These are phyloP conservation scores for Macroventuria anomochaeta DNA, from an alignment of 2,329 filamentous ascomycete genomes.

Conservation along the genomic window DNA sequence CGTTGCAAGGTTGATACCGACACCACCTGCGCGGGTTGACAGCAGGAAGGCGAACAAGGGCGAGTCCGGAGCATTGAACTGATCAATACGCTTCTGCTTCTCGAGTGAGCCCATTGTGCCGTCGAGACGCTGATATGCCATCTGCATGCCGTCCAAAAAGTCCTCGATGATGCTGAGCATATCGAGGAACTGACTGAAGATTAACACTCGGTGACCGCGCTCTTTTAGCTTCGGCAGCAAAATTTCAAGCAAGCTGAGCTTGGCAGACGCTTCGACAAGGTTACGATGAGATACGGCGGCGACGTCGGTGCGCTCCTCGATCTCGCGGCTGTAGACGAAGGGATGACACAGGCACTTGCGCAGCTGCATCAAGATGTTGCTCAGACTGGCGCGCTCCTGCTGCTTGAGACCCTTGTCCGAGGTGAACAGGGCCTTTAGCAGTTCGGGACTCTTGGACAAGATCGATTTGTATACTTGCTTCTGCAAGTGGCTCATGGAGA, in stretches of 20 bases:
- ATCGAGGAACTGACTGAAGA: slow-evolving; percentile 94
- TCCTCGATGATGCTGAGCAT: slow-evolving; percentile 91
- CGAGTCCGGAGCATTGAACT: slow-evolving; percentile 86
- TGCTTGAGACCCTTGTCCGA: slow-evolving; percentile 65
- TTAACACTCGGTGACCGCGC: slow-evolving; percentile 85
- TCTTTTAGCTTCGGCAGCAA: slow-evolving; percentile 88
- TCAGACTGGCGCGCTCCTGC: slow-evolving; percentile 78
- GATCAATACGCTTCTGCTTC: slow-evolving; percentile 93
- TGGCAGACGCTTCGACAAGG: slow-evolving; percentile 88
- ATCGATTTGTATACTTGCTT: slow-evolving; percentile 96
- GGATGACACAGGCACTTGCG: slow-evolving; percentile 95
- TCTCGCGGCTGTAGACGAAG: slow-evolving; percentile 88
- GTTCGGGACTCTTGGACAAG: slow-evolving; percentile 83
- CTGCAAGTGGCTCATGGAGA: slow-evolving; percentile 94
- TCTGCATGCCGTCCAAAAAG: slow-evolving; percentile 77
- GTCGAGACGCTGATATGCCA: slow-evolving; percentile 81
- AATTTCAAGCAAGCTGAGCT: slow-evolving; percentile 81
- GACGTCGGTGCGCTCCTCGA: slow-evolving; percentile 79
- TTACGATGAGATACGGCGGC: slow-evolving; percentile 73
- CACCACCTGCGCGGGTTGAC: slow-evolving; percentile 92
- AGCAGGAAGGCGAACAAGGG: slow-evolving; percentile 87
- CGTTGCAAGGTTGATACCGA: slow-evolving; percentile 96
- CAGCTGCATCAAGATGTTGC: slow-evolving; percentile 94
- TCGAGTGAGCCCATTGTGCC: slow-evolving; percentile 80
- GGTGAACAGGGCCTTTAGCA: slow-evolving; percentile 86